Evolutionary conservation across 805 yeast genomes (phyloP), one percentile per base, ranked within the genome.

Genomic region (Pichia pseudocactophila): DNA sequence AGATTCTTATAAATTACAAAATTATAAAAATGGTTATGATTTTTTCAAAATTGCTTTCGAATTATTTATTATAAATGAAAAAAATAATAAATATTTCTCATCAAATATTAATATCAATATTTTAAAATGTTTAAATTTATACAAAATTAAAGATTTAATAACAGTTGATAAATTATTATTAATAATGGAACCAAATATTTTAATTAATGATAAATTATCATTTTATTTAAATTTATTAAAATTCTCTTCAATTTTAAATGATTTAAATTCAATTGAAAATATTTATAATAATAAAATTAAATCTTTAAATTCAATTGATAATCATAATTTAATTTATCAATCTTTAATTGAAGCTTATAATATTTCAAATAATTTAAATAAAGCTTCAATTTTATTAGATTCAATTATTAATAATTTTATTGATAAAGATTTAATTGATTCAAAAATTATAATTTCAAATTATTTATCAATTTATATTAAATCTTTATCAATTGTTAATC

Each of bases 361-460:
- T 11, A 62, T 64, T 40, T 72, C 74, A 35, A 73, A 70, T 33
- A 73, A 78, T 48, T 49, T 68, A 30, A 63, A 65, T 8, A 50
- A 70, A 33, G 79, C 86, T 3, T 69, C 81, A 1, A 65, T 70
- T 44, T 69, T 80, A 43, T 61, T 82, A 51, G 83, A 81, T 53
- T 63, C 68, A 33, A 63, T 80, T 6, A 56, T 81, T 34, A 50
- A 65, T 0, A 38, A 49, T 10, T 36, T 48, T 7, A 49, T 48
- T n/a, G 42, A 48, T 12, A 47, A 45, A 31, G 17, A 42, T 7
- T 28, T 44, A 3, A 30, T 37, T 19, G 47, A 48, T 19, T 31
- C 42, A 10, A 49, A 44, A 27, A 15, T 39, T 1, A 40, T 46
- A 2, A 46, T 58, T 13, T 48, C 56, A 2, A 30, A 36, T 3